Percentiles rank a stretch among this genome's conserved stretches.
phyloP scores from a whole-genome alignment of 1,284 basidiomycete species.

The Mycena citricolor region DNA sequence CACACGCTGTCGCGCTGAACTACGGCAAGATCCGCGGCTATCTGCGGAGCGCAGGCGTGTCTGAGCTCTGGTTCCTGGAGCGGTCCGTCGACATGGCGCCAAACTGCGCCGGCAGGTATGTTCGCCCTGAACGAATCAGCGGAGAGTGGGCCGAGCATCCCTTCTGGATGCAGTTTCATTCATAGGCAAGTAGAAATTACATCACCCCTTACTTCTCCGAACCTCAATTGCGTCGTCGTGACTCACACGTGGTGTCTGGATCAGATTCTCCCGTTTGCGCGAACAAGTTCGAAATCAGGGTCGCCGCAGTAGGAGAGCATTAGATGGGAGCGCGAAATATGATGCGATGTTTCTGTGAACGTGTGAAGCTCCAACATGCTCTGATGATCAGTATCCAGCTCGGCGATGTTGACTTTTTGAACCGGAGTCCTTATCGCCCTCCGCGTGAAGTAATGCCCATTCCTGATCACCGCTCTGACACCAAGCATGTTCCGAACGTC shows the following conservation, averaged over 20 bases:
- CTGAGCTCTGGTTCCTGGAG: conserved; percentile 71
- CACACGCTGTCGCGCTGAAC: conserved; percentile 85
- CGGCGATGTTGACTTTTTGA: too few relatives aligned
- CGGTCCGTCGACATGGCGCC: conserved; percentile 32
- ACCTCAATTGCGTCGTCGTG: background rate
- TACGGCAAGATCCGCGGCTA: conserved; percentile 73
- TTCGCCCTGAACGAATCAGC: conserved; percentile 43
- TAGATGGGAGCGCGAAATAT: background rate
- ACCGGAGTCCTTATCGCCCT: too few relatives aligned
- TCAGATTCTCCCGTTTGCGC: too few relatives aligned
- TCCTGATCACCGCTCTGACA: too few relatives aligned
- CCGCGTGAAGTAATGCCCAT: too few relatives aligned
- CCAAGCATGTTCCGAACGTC: too few relatives aligned
- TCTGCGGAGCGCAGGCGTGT: conserved; percentile 58
- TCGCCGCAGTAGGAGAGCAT: background rate
- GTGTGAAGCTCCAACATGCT: too few relatives aligned
- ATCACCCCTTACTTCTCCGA: background rate
- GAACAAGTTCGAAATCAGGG: too few relatives aligned
- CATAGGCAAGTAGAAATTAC: background rate
- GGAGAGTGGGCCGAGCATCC: conserved; percentile 56
- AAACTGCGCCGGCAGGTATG: conserved; percentile 46
- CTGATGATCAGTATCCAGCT: too few relatives aligned
- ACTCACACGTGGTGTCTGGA: background rate
- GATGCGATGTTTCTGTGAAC: background rate
- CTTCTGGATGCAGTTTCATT: conserved; percentile 48